Conservation (phyloP, 805 yeast species). For the Yarrowia sp. region DNA sequence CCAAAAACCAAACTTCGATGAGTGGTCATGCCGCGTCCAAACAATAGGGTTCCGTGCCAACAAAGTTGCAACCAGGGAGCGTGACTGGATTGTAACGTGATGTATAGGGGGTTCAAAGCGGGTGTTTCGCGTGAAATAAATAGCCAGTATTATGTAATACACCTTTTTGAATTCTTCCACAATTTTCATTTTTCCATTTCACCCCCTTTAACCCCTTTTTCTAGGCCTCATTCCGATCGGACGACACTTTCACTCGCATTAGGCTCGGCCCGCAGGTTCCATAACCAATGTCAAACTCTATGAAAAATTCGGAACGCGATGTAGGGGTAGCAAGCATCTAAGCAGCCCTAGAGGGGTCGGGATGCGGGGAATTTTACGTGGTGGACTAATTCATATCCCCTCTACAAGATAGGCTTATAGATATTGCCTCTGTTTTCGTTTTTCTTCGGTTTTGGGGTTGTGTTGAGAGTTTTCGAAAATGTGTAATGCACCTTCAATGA, state of each 20-base stretch:
- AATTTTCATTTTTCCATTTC: too few species aligned
- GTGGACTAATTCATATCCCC: background rate
- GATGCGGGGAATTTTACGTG: background rate
- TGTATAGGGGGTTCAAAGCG: too few species aligned
- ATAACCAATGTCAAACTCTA: slow-evolving; percentile 7
- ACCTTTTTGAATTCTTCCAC: too few species aligned
- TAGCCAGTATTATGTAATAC: too few species aligned
- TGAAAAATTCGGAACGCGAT: slow-evolving; percentile 22
- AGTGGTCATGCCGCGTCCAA: slow-evolving; percentile 30
- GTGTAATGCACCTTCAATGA: slow-evolving; percentile 32
- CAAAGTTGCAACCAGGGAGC: slow-evolving; percentile 30
- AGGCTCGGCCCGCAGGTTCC: slow-evolving; percentile 17
- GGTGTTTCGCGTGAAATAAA: too few species aligned
- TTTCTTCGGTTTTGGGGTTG: background rate
- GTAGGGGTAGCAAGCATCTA: slow-evolving; percentile 31
- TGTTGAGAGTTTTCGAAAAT: background rate
- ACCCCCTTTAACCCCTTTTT: background rate
- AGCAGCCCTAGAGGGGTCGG: background rate
- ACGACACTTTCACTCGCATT: background rate
- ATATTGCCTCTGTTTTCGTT: background rate
- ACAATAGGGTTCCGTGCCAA: slow-evolving; percentile 26
- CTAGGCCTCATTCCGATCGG: background rate
- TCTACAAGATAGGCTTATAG: too few species aligned
- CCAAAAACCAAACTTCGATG: slow-evolving; percentile 16
- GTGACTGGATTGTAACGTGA: slow-evolving; percentile 25